Evolutionary conservation across 2,329 filamentous ascomycete species (phyloP).

Genomic region (Fusarium papillatum): DNA sequence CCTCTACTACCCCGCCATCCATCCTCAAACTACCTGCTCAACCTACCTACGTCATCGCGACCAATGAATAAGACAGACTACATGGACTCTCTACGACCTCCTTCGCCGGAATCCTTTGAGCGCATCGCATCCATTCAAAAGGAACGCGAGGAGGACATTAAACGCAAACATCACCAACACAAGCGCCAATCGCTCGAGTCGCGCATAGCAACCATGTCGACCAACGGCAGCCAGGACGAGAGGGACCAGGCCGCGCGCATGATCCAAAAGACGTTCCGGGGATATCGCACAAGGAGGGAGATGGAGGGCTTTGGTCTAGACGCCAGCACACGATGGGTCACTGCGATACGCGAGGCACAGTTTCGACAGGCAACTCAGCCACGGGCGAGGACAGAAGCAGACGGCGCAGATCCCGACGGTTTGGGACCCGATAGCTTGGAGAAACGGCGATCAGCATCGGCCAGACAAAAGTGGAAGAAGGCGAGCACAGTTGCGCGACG

Average conservation of each 20-base stretch:
- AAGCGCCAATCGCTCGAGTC: slow-evolving; percentile 51
- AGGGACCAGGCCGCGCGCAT: slow-evolving; percentile 63
- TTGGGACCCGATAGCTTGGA: slow-evolving; percentile 18
- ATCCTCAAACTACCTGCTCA: not conserved
- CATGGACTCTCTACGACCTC: slow-evolving; percentile 64
- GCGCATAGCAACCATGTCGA: slow-evolving; percentile 32
- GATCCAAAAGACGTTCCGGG: slow-evolving; percentile 82
- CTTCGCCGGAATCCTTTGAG: slow-evolving; percentile 60
- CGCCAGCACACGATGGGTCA: slow-evolving; percentile 78
- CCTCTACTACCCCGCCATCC: not conserved
- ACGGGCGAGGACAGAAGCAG: slow-evolving; percentile 46
- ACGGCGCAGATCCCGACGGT: slow-evolving; percentile 11
- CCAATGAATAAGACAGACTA: slow-evolving; percentile 56
- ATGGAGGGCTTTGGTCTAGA: slow-evolving; percentile 77
- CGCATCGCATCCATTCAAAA: slow-evolving; percentile 64
- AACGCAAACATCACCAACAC: slow-evolving; percentile 55
- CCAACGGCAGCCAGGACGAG: slow-evolving; percentile 30
- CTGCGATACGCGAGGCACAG: slow-evolving; percentile 71
- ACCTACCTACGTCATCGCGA: slow-evolving; percentile 35
- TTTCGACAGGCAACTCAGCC: slow-evolving; percentile 66
- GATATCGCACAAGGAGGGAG: slow-evolving; percentile 80
- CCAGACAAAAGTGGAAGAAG: slow-evolving; percentile 82
- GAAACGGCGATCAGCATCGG: slow-evolving; percentile 50
- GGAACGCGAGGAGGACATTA: slow-evolving; percentile 58
- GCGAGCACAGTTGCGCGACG: slow-evolving; percentile 77